phyloP scores from a whole-genome alignment of 768 basidiomycete genomes.

The Floccularia luteovirens region DNA sequence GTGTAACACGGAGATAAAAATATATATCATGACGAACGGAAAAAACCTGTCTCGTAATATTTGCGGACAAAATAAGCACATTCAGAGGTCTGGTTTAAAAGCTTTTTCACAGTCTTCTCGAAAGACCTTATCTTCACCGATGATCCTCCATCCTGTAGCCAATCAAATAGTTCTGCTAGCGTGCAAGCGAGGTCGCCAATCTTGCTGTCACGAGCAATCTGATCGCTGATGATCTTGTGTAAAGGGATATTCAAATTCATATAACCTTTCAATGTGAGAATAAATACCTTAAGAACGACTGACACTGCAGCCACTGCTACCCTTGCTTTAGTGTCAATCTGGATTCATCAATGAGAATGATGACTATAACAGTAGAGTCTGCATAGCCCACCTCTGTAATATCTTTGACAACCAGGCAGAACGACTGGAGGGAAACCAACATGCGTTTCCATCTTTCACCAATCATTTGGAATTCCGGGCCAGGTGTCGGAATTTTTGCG shows the following conservation, averaged over 20 bases:
- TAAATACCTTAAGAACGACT: background rate
- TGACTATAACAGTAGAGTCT: background rate
- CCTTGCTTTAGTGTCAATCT: background rate
- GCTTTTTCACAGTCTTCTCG: slow-evolving; percentile 1
- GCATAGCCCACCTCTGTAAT: background rate
- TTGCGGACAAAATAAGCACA: slow-evolving; percentile 5
- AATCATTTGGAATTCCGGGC: no score
- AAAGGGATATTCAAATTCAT: background rate
- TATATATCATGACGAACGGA: slow-evolving; percentile 1
- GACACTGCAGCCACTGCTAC: background rate
- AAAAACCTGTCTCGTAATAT: background rate
- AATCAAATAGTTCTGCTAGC: slow-evolving; percentile 2
- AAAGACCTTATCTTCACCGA: slow-evolving; percentile 6
- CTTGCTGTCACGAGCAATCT: slow-evolving; percentile 1
- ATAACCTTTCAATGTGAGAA: background rate
- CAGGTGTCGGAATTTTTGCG: no score
- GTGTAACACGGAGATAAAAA: background rate
- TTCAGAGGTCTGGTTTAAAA: slow-evolving; percentile 4
- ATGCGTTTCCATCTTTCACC: no score
- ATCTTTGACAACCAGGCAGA: background rate
- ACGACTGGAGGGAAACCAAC: no score
- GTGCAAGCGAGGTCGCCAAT: slow-evolving; percentile 1
- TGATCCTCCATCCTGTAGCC: slow-evolving; percentile 1
- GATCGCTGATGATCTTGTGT: slow-evolving; percentile 1
- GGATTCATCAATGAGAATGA: background rate